These are phyloP conservation scores for Aspergillus novofumigatus DNA, from an alignment of 2,329 filamentous ascomycete species.

Conservation along the genomic window DNA sequence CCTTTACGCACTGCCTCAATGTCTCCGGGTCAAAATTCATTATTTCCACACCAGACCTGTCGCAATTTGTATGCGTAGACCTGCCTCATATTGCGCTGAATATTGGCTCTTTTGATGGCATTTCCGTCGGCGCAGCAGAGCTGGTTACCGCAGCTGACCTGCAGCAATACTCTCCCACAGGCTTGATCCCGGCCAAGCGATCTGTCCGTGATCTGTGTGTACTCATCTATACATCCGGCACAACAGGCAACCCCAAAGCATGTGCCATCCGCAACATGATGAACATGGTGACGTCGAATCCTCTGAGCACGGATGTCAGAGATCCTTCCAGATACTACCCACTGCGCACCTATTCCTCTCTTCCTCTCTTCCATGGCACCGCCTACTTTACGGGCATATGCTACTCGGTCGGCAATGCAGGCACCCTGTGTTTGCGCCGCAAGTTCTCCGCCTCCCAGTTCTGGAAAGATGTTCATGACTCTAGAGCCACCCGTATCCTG, in stretches of 20 bases:
- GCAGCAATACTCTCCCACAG: conserved; percentile 21
- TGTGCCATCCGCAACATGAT: conserved; percentile 40
- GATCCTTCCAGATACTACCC: conserved; percentile 41
- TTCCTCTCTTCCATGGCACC: conserved; percentile 49
- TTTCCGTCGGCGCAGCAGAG: conserved; percentile 20
- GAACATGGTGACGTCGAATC: conserved; percentile 34
- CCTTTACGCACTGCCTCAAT: conserved; percentile 43
- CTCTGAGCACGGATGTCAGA: conserved; percentile 32
- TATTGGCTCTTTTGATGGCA: conserved; percentile 33
- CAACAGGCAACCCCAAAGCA: conserved; percentile 46
- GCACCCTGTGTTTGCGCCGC: conserved; percentile 42
- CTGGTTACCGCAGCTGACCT: conserved; percentile 22
- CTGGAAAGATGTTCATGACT: conserved; percentile 44
- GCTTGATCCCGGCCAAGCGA: conserved; percentile 28
- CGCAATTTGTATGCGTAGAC: conserved; percentile 30
- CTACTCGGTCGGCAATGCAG: conserved; percentile 37
- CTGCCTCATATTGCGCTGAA: conserved; percentile 37
- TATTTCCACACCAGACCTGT: conserved; percentile 44
- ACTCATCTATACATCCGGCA: conserved; percentile 49
- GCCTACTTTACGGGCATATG: conserved; percentile 44
- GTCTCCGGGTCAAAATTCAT: conserved; percentile 40
- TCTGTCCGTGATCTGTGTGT: conserved; percentile 32
- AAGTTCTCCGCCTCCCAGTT: conserved; percentile 46
- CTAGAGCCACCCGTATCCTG: conserved; percentile 40
- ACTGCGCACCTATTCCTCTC: conserved; percentile 44